phyloP scores from a whole-genome alignment of 2,329 filamentous ascomycete genomes.

The Aspergillus thermomutatus region DNA sequence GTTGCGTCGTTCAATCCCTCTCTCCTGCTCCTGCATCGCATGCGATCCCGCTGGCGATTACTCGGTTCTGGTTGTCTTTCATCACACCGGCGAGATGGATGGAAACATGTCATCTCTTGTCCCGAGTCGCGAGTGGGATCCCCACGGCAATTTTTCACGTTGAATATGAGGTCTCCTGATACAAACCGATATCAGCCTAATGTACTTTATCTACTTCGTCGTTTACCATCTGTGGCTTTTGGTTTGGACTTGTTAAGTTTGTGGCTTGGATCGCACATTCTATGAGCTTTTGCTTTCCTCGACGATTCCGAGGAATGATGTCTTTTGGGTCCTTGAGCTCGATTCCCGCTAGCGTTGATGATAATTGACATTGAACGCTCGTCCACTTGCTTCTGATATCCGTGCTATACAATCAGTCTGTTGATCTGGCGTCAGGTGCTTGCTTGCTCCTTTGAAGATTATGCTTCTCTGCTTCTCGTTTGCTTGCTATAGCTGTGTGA shows the following conservation, averaged over 20 bases:
- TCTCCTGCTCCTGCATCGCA: not conserved
- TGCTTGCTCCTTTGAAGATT: slow-evolving; percentile 19
- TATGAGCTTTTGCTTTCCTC: slow-evolving; percentile 7
- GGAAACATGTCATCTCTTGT: slow-evolving; percentile 1
- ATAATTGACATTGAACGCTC: not conserved
- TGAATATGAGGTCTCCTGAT: slow-evolving; percentile 5
- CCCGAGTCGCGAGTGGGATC: not conserved
- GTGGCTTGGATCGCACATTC: slow-evolving; percentile 6
- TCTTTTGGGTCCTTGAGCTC: slow-evolving; percentile 14
- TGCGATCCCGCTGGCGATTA: slow-evolving; percentile 3
- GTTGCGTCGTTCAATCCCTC: not conserved
- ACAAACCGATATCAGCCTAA: slow-evolving; percentile 21
- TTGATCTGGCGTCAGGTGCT: slow-evolving; percentile 29
- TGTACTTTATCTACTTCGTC: slow-evolving; percentile 30
- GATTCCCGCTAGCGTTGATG: slow-evolving; percentile 19
- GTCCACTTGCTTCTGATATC: slow-evolving; percentile 30
- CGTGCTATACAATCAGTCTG: slow-evolving; percentile 29
- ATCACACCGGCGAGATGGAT: not conserved
- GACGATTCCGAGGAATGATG: slow-evolving; percentile 5
- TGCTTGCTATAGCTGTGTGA: slow-evolving; percentile 3
- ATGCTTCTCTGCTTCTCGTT: slow-evolving; percentile 16
- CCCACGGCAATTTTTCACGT: slow-evolving; percentile 1
- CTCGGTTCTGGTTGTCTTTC: slow-evolving; percentile 2
- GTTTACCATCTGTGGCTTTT: slow-evolving; percentile 14
- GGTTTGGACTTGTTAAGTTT: slow-evolving; percentile 1